Base-by-base conservation (phyloP, 768 basidiomycete species). In the Leucosporidium yakuticum region DNA sequence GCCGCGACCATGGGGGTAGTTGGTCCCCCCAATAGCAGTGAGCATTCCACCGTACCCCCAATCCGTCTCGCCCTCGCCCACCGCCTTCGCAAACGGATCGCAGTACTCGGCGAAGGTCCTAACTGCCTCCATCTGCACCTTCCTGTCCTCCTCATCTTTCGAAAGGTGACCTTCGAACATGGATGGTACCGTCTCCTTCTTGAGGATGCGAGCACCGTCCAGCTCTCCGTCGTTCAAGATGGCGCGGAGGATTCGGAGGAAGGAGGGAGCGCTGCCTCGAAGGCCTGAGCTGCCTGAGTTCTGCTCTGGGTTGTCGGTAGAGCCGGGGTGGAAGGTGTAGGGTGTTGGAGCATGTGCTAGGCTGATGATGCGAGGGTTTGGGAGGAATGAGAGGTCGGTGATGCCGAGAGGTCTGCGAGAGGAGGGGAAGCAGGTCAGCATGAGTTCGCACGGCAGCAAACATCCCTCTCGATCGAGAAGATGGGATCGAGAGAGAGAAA, bases 361-460 rank as follows among this genome's bases (percentile, higher is more conserved):
- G 48, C 63, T 60, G 32, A 75, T 68, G 27, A 34, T 50, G 60
- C 61, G 65, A 20, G 70, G 65, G 21, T 60, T 51, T 67, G 73
- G 71, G 50, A 75, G 66, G 63, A 76, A 78, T 0, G 76, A 75
- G 27, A 76, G 63, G 53, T 71, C 71, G 29, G 53, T 69, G 39
- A 76, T 70, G 14, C 73, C 77, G 60, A 76, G 71, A 3, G 78
- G 79, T 6, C 67, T 71, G 56, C 39, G 39, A 15, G 14, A 2
- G 14, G 2, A 15, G 2, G 39, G 2, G 39, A 44, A 7, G 14
- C n/a, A n/a, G n/a, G n/a, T n/a, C n/a, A n/a, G n/a, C n/a, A n/a
- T n/a, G n/a, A n/a, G n/a, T n/a, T n/a, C n/a, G n/a, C n/a, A n/a
- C n/a, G 39, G 11, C 39, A 44, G 39, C 39, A 44, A 44, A 9